A percentile compares a stretch with the other conserved stretches of the same genome.
phyloP scores from a whole-genome alignment of 805 yeast genomes.

The Candida chilensis region DNA sequence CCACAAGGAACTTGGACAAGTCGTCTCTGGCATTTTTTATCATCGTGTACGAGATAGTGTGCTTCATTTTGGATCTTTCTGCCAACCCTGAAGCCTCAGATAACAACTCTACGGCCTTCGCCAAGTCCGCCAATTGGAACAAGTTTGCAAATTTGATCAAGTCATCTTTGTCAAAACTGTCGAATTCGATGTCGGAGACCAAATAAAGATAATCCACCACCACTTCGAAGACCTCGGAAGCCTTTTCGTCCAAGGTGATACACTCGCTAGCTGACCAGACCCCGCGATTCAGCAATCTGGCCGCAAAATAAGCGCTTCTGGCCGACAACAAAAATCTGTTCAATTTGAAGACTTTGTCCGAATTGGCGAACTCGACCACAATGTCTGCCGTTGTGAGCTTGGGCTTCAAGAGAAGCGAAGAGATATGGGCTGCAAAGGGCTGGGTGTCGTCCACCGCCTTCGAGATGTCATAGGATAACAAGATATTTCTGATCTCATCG shows the following conservation, averaged over 20 bases:
- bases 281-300: slow-evolving; percentile 9
- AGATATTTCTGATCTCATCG: slow-evolving; percentile 49
- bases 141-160: slow-evolving; percentile 20
- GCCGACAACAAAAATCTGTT: slow-evolving; percentile 25
- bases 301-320: slow-evolving; percentile 15
- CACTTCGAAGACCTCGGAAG: slow-evolving; percentile 11
- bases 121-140: slow-evolving; percentile 24
- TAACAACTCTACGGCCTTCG: slow-evolving; percentile 18
- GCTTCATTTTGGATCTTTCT: slow-evolving; percentile 16
- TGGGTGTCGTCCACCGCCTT: slow-evolving; percentile 59
- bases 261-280: slow-evolving; percentile 11
- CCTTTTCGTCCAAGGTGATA: slow-evolving; percentile 8
- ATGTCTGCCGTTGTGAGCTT: slow-evolving; percentile 21
- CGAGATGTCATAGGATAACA: slow-evolving; percentile 54
- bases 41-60: slow-evolving; percentile 17
- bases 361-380: slow-evolving; percentile 13
- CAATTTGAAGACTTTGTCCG: slow-evolving; percentile 7
- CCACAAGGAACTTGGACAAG: slow-evolving; percentile 16
- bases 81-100: slow-evolving; percentile 11
- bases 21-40: slow-evolving; percentile 24
- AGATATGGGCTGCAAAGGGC: slow-evolving; percentile 66
- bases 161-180: slow-evolving; percentile 15
- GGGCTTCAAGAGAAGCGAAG: slow-evolving; percentile 28
- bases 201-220: slow-evolving; percentile 20
- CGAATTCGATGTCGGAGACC: slow-evolving; percentile 18